These are phyloP conservation scores for Platanthera zijinensis DNA, from an alignment of 106 monocot species.

Conservation along the genomic window DNA sequence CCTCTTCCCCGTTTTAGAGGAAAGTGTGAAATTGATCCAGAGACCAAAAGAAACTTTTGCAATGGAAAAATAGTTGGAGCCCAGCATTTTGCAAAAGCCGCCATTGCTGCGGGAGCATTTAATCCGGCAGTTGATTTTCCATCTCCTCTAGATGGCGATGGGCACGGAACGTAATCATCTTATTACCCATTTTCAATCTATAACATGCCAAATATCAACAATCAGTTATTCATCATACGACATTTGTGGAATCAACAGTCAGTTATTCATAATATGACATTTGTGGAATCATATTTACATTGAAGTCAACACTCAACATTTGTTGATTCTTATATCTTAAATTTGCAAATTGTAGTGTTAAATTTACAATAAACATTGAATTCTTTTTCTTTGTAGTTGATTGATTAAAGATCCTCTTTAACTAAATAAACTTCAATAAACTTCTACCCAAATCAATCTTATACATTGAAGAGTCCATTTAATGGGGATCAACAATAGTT, in stretches of 20 bases:
- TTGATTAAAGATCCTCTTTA: background rate
- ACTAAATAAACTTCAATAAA: background rate
- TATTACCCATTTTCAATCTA: background rate
- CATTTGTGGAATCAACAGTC: background rate
- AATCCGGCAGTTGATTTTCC: constrained; percentile 81
- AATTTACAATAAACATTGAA: too few relatives aligned
- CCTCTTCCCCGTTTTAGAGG: constrained; percentile 74
- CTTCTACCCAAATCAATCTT: background rate
- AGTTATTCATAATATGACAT: too few relatives aligned
- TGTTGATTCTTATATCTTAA: background rate
- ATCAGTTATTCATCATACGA: background rate
- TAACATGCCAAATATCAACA: background rate
- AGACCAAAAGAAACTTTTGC: constrained; percentile 54
- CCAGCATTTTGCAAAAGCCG: constrained; percentile 96
- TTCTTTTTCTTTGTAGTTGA: background rate
- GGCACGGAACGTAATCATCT: constrained; percentile 82
- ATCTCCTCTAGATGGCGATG: constrained; percentile 95
- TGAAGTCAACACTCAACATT: background rate
- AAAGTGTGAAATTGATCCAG: constrained; percentile 81
- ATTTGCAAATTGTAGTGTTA: too few relatives aligned
- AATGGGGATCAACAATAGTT: too few relatives aligned
- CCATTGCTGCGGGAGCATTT: constrained; percentile 88
- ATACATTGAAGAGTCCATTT: background rate
- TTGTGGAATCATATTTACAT: too few relatives aligned
- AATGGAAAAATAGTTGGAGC: constrained; percentile 98